A percentile compares a stretch with the other conserved stretches of the same genome.
Evolutionary conservation across 2,329 filamentous ascomycete species (phyloP).

Genomic region (Trichoderma afroharzianum): DNA sequence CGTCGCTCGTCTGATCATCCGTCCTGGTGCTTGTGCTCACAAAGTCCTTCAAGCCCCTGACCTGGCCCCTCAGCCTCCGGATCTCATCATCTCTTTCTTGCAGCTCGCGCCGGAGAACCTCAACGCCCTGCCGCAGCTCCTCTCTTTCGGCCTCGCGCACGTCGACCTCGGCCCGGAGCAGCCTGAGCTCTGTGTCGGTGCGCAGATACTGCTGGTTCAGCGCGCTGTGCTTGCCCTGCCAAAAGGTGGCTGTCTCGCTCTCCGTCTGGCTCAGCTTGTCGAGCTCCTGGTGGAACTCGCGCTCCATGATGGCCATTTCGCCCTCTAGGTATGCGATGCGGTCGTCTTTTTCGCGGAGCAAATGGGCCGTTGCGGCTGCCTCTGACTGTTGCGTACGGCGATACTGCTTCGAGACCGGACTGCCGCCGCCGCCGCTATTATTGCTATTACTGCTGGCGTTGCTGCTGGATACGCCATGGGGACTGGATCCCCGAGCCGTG

Average conservation of each 20-base stretch:
- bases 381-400: background rate
- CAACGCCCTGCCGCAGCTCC: slow-evolving; percentile 49
- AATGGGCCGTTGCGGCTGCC: slow-evolving; percentile 22
- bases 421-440: slow-evolving; percentile 14
- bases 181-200: slow-evolving; percentile 50
- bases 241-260: slow-evolving; percentile 53
- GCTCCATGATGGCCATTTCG: slow-evolving; percentile 51
- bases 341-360: slow-evolving; percentile 46
- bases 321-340: slow-evolving; percentile 51
- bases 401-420: slow-evolving; percentile 13
- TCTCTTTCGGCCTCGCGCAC: slow-evolving; percentile 44
- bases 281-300: slow-evolving; percentile 51
- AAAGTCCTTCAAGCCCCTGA: slow-evolving; percentile 66
- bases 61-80: slow-evolving; percentile 52
- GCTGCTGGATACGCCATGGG: slow-evolving; percentile 25
- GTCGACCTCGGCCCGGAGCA: slow-evolving; percentile 49
- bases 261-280: slow-evolving; percentile 52
- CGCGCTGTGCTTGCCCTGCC: slow-evolving; percentile 53
- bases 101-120: slow-evolving; percentile 44
- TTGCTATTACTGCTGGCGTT: slow-evolving; percentile 23
- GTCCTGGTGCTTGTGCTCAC: slow-evolving; percentile 64
- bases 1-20: slow-evolving; percentile 61
- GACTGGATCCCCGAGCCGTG: slow-evolving; percentile 7
- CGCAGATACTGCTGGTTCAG: slow-evolving; percentile 51
- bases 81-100: slow-evolving; percentile 55